phyloP scores from a whole-genome alignment of 169 alveolate genomes.

The Plasmodium gonderi region DNA sequence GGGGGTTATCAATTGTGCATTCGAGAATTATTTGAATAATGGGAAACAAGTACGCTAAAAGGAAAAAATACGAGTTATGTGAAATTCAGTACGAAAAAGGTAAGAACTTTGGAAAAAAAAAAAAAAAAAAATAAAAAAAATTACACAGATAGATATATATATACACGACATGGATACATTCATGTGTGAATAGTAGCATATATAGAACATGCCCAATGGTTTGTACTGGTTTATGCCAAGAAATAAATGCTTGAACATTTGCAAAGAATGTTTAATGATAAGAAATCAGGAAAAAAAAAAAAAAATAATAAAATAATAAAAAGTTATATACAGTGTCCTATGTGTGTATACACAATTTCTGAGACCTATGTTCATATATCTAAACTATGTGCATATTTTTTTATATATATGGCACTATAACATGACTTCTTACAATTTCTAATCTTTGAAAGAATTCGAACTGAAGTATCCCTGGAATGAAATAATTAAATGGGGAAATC shows the following conservation, averaged over 20 bases:
- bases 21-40: constrained; percentile 12
- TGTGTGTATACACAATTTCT: too few species aligned
- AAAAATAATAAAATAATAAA: too few species aligned
- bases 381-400: too few species aligned
- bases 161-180: not conserved
- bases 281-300: too few species aligned
- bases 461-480: constrained; percentile 60
- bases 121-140: not conserved
- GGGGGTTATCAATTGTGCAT: not conserved
- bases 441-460: constrained; percentile 6
- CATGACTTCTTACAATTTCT: not conserved
- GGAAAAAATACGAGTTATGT: constrained; percentile 57
- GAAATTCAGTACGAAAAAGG: constrained; percentile 63
- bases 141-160: too few species aligned
- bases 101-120: not conserved
- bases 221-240: too few species aligned
- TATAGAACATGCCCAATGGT: too few species aligned
- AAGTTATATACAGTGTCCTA: too few species aligned
- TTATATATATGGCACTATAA: not conserved
- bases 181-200: too few species aligned
- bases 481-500: constrained; percentile 47
- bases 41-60: constrained; percentile 44
- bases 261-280: too few species aligned
- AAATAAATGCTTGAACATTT: too few species aligned
- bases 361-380: not conserved